phyloP scores from a whole-genome alignment of 345 rosid genomes.

The Brassica carinata region DNA sequence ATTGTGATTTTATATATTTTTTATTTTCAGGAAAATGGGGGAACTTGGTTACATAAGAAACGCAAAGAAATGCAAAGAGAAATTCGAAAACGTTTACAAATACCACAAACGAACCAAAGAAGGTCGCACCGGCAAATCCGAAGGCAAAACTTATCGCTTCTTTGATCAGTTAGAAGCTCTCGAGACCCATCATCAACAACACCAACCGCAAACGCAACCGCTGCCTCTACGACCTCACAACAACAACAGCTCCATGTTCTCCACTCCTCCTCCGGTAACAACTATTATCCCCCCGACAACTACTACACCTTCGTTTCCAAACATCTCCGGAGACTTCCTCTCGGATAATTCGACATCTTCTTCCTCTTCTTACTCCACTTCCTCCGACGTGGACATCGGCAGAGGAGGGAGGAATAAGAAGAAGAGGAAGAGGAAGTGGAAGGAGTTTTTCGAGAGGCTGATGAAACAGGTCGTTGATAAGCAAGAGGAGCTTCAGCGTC shows the following conservation, averaged over 20 bases:
- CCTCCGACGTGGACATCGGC: conserved; percentile 62
- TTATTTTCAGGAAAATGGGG: conserved; percentile 61
- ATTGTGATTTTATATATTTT: neutral
- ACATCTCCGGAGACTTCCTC: conserved; percentile 44
- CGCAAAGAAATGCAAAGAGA: conserved; percentile 92
- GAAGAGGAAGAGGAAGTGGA: conserved; percentile 72
- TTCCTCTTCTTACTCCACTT: conserved; percentile 68
- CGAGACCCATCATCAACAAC: conserved; percentile 39
- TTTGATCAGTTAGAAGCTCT: conserved; percentile 85
- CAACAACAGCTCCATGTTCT: conserved; percentile 3
- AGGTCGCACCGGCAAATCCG: conserved; percentile 65
- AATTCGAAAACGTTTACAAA: conserved; percentile 89
- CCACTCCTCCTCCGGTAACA: conserved; percentile 41
- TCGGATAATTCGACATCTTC: conserved; percentile 46
- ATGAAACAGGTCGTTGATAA: conserved; percentile 66
- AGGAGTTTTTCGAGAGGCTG: conserved; percentile 58
- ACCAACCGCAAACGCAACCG: conserved; percentile 19
- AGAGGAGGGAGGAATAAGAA: conserved; percentile 45
- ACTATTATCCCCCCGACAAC: conserved; percentile 46
- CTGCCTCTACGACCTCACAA: conserved; percentile 10
- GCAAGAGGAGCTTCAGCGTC: conserved; percentile 78
- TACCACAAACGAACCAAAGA: conserved; percentile 95
- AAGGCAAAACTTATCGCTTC: conserved; percentile 74
- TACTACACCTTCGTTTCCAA: conserved; percentile 38
- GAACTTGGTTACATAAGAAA: conserved; percentile 78